phyloP scores from a whole-genome alignment of 108 stramenopile genomes.

The Fragilariopsis cylindrus region DNA sequence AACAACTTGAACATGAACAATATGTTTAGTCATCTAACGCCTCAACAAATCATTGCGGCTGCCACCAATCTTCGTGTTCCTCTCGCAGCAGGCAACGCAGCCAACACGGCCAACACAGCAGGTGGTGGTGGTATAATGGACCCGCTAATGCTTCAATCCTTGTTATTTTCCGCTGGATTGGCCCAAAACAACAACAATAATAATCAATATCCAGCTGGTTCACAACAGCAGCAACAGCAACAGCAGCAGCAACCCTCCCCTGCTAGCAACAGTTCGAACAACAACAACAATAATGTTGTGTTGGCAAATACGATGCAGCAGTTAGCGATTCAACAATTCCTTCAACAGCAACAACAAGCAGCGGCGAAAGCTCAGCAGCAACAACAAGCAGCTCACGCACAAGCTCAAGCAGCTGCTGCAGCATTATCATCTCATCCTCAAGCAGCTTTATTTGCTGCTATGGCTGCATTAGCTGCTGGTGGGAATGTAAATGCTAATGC shows the following conservation, averaged over 20 bases:
- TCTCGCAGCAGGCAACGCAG: too few species aligned
- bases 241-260: background rate
- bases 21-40: background rate
- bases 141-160: background rate
- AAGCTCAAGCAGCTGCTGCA: conserved; percentile 17
- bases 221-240: too few species aligned
- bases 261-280: background rate
- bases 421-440: conserved; percentile 10
- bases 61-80: conserved; percentile 6
- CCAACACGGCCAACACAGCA: too few species aligned
- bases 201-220: background rate
- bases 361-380: conserved; percentile 34
- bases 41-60: conserved; percentile 20
- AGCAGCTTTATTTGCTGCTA: conserved; percentile 3
- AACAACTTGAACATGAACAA: conserved; percentile 3
- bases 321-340: conserved; percentile 24
- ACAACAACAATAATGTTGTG: background rate
- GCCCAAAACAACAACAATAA: too few species aligned
- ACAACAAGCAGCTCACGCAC: conserved; percentile 22
- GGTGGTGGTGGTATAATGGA: background rate
- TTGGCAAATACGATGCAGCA: conserved; percentile 30
- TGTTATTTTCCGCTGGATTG: background rate
- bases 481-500: too few species aligned
- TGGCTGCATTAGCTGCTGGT: conserved; percentile 1
- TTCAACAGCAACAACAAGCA: conserved; percentile 40